Evolutionary conservation across 805 yeast species (phyloP), one percentile per base, ranked within the genome.

Genomic region (Candida arabinofermentans): DNA sequence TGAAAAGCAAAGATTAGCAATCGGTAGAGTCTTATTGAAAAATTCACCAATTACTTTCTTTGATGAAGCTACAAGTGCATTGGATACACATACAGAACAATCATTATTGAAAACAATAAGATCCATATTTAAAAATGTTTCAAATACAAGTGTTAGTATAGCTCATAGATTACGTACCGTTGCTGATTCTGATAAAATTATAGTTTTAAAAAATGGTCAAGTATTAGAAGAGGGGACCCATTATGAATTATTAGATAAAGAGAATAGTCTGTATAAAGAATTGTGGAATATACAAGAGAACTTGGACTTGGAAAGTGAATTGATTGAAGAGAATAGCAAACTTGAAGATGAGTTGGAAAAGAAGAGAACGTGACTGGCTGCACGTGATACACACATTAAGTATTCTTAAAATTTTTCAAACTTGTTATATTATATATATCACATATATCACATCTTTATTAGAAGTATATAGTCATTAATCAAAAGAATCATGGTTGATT

Each of bases 11-110:
- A 70, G 99, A 48, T 70, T 93, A 33, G 98, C 99, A 0, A 88
- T 93, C 50, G 93, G 97, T 1, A 74, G 99, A 49, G 77, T 93
- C n/a, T 63, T 93, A 34, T 66, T 93, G 51, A 93, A 93, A 62
- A 73, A 79, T 48, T 79, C 97, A 0, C 91, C 93, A 22, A 87
- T 93, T 37, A 85, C 95, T 42, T 91, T 93, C 62, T 90, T 93
- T 52, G 99, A 93, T 58, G 99, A 93, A 58, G 98, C 99, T 2
- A 87, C 99, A 0, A 83, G 95, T 36, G 98, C 99, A 0, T 71
- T 93, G 36, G 99, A 93, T 61, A 93, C 99, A 9, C 96, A 90
- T 54, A 93, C 99, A 0, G 99, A 93, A 57, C 95, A 86, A 61
- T 74, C 86, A 2, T 67, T 93, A 34, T 65, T 93, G 55, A 75